Conservation (phyloP, 2,329 filamentous ascomycete species). For the Stylonectria norvegica region DNA sequence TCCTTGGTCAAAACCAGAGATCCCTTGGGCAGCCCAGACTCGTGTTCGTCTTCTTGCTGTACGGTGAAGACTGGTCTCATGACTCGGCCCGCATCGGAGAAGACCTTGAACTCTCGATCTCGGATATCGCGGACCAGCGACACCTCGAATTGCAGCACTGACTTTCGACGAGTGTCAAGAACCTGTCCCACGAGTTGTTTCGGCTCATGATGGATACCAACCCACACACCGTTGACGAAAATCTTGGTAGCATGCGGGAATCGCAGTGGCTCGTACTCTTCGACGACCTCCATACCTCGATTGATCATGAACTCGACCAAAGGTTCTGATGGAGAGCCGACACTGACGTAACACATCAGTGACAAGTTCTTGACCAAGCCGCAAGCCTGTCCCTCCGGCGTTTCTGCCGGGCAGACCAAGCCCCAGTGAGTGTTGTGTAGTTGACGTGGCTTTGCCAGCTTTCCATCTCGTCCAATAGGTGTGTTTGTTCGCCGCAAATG, state of each 20-base stretch:
- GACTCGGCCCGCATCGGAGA: constrained; percentile 93
- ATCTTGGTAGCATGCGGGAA: constrained; percentile 95
- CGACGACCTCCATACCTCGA: constrained; percentile 90
- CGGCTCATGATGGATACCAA: constrained; percentile 88
- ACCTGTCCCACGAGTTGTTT: constrained; percentile 79
- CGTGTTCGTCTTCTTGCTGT: constrained; percentile 77
- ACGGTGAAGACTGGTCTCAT: constrained; percentile 93
- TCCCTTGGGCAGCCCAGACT: constrained; percentile 57
- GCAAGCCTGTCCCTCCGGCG: constrained; percentile 96
- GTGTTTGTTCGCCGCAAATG: constrained; percentile 98
- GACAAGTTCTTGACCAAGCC: constrained; percentile 97
- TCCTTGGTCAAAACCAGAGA: constrained; percentile 79
- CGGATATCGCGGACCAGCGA: constrained; percentile 94
- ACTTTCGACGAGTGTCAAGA: constrained; percentile 71
- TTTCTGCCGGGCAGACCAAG: constrained; percentile 93
- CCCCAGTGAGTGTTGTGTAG: constrained; percentile 99
- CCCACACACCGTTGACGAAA: constrained; percentile 97
- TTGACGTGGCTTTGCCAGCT: constrained; percentile 95
- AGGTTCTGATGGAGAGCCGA: constrained; percentile 85
- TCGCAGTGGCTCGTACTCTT: constrained; percentile 84
- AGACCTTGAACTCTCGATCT: constrained; percentile 97
- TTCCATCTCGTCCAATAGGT: constrained; percentile 94
- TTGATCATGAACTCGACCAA: constrained; percentile 95
- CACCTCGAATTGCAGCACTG: constrained; percentile 85
- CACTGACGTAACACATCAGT: constrained; percentile 97